Conservation (phyloP, 768 basidiomycete genomes). For the Psilocybe subaeruginosa region DNA sequence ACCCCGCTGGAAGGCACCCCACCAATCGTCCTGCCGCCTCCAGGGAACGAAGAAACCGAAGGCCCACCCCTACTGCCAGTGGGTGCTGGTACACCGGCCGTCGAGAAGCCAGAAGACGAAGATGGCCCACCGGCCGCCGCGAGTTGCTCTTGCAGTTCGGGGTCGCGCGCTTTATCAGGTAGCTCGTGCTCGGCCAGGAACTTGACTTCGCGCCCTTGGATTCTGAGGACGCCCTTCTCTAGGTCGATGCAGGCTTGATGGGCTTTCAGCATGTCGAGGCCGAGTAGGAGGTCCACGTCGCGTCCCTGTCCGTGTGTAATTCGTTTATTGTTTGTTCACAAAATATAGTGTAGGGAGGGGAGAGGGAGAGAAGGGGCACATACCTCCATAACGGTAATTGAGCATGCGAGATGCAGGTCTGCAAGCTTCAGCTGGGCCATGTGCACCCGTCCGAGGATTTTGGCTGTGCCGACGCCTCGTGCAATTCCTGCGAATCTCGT, state of each 20-base stretch:
- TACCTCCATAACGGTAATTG: constrained; percentile 96
- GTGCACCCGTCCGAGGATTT: constrained; percentile 93
- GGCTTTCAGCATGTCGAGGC: constrained; percentile 99
- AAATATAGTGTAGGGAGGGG: too few relatives aligned
- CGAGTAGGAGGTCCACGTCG: constrained; percentile 93
- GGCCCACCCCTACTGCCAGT: too few relatives aligned
- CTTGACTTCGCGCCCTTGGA: constrained; percentile 84
- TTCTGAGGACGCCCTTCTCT: constrained; percentile 85
- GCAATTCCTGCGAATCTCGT: constrained; percentile 88
- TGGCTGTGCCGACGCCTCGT: constrained; percentile 91
- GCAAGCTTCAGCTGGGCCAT: constrained; percentile 89
- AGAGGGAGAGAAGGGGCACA: too few relatives aligned
- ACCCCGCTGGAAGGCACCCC: constrained; percentile 36
- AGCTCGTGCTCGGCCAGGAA: constrained; percentile 96
- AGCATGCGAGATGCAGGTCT: constrained; percentile 84
- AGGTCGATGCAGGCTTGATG: constrained; percentile 97
- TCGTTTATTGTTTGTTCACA: too few relatives aligned
- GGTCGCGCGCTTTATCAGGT: constrained; percentile 72
- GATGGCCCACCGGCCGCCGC: constrained; percentile 6
- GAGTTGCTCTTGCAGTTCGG: constrained; percentile 22
- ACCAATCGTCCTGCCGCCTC: constrained; percentile 67
- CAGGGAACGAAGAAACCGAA: constrained; percentile 53
- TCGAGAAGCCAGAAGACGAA: constrained; percentile 22
- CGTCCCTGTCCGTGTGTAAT: constrained; percentile 56
- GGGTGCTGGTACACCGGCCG: constrained; percentile 4